phyloP scores from a whole-genome alignment of 176 grass and related monocot genomes.

The Cenchrus purpureus region DNA sequence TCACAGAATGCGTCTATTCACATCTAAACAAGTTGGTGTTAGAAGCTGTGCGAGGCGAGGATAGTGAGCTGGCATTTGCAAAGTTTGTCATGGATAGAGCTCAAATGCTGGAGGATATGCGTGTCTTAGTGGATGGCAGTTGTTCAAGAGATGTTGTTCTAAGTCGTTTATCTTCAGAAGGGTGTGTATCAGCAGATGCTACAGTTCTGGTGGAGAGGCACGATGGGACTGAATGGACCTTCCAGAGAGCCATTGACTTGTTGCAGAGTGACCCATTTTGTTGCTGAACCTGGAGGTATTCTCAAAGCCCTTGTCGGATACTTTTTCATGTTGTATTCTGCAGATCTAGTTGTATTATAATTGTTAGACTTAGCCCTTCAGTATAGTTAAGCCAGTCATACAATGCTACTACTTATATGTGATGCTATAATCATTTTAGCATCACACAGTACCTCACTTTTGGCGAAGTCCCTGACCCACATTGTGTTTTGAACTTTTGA shows the following conservation, averaged over 20 bases:
- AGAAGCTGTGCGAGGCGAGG: slow-evolving; percentile 42
- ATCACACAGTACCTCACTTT: background rate
- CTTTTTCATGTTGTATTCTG: background rate
- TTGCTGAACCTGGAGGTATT: slow-evolving; percentile 41
- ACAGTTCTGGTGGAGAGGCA: slow-evolving; percentile 41
- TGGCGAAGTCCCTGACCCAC: background rate
- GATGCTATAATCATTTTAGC: background rate
- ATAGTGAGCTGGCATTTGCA: slow-evolving; percentile 47
- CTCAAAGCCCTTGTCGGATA: background rate
- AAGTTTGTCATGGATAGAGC: slow-evolving; percentile 59
- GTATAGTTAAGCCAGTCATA: background rate
- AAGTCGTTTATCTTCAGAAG: slow-evolving; percentile 40
- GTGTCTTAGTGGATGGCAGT: slow-evolving; percentile 39
- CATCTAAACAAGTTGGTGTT: slow-evolving; percentile 57
- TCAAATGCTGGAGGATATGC: slow-evolving; percentile 58
- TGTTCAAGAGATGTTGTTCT: slow-evolving; percentile 49
- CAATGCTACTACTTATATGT: slow-evolving; percentile 12
- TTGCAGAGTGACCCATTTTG: slow-evolving; percentile 43
- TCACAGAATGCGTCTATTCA: slow-evolving; percentile 52
- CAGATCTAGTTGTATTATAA: background rate
- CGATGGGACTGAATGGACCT: slow-evolving; percentile 22
- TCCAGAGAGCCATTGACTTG: slow-evolving; percentile 37
- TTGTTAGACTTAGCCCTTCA: background rate
- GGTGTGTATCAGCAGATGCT: slow-evolving; percentile 51
- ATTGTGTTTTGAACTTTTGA: background rate